Evolutionary conservation across 768 basidiomycete genomes (phyloP).

Genomic region (Lactifluus rugatus): DNA sequence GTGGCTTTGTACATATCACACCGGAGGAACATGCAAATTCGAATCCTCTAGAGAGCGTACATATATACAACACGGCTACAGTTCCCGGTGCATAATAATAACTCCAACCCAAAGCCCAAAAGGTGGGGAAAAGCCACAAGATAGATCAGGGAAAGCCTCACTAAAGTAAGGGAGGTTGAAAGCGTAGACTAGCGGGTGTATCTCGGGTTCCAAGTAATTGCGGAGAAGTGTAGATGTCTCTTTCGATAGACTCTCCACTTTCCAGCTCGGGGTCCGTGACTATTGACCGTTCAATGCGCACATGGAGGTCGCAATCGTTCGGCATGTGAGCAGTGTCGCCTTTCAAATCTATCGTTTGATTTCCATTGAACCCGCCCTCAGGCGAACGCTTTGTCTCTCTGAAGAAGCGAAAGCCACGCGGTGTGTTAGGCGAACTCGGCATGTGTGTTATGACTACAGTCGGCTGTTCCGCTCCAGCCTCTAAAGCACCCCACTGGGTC

Average conservation of each 20-base stretch:
- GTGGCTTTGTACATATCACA: too few species aligned
- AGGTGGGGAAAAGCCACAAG: background rate
- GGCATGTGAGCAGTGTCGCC: background rate
- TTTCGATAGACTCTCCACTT: background rate
- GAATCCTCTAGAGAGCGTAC: background rate
- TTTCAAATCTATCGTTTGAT: background rate
- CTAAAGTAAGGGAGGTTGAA: background rate
- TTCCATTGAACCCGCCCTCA: background rate
- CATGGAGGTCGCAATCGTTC: conserved; percentile 17
- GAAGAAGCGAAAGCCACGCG: background rate
- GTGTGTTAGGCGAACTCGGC: background rate
- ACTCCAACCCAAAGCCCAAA: background rate
- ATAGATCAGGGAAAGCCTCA: background rate
- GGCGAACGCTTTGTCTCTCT: background rate
- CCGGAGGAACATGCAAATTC: too few species aligned
- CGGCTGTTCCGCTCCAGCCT: conserved; percentile 17
- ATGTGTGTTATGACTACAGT: background rate
- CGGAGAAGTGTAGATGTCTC: background rate
- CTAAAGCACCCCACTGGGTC: conserved; percentile 7
- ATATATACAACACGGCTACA: background rate
- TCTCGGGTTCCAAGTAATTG: background rate
- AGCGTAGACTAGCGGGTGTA: background rate
- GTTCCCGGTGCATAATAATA: background rate
- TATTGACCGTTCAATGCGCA: conserved; percentile 10
- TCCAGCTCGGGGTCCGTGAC: background rate